phyloP scores from a whole-genome alignment of 2,329 filamentous ascomycete genomes.

The Fusarium fujikuroi region DNA sequence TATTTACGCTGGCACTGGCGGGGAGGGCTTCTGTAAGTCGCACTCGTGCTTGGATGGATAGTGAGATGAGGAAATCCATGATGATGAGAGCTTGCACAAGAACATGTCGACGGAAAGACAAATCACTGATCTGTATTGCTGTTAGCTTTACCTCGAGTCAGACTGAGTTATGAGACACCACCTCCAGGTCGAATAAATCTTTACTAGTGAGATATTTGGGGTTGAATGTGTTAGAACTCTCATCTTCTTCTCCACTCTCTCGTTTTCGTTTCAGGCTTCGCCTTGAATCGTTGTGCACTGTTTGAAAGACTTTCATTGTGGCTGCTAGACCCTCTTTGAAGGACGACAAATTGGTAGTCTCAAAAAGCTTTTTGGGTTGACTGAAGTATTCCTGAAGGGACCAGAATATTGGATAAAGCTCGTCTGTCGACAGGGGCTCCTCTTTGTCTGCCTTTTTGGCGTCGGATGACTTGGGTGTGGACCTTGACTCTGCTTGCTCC shows the following conservation, averaged over 20 bases:
- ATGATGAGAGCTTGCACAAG: slow-evolving; percentile 95
- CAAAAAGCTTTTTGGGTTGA: slow-evolving; percentile 85
- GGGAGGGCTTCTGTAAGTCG: slow-evolving; percentile 65
- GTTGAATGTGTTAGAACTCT: slow-evolving; percentile 72
- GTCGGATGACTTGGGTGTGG: slow-evolving; percentile 54
- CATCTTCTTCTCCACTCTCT: slow-evolving; percentile 63
- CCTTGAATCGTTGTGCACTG: slow-evolving; percentile 70
- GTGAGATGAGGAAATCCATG: slow-evolving; percentile 92
- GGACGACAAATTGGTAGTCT: slow-evolving; percentile 74
- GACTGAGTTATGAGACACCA: slow-evolving; percentile 49
- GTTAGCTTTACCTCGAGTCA: slow-evolving; percentile 34
- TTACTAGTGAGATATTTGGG: slow-evolving; percentile 98
- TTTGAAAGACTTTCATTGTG: slow-evolving; percentile 66
- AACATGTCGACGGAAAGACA: slow-evolving; percentile 93
- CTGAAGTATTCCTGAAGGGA: slow-evolving; percentile 91
- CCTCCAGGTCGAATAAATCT: slow-evolving; percentile 95
- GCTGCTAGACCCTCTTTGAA: slow-evolving; percentile 83
- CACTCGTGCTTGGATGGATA: slow-evolving; percentile 83
- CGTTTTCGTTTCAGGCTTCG: slow-evolving; percentile 78
- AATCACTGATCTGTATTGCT: slow-evolving; percentile 77
- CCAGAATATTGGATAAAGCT: slow-evolving; percentile 94
- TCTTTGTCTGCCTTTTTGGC: slow-evolving; percentile 58
- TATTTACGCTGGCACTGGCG: slow-evolving; percentile 75
- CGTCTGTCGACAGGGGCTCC: slow-evolving; percentile 70
- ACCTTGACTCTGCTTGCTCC: slow-evolving; percentile 47